Evolutionary conservation across 805 yeast genomes (phyloP).

Genomic region (Monosporozyma aerobia): DNA sequence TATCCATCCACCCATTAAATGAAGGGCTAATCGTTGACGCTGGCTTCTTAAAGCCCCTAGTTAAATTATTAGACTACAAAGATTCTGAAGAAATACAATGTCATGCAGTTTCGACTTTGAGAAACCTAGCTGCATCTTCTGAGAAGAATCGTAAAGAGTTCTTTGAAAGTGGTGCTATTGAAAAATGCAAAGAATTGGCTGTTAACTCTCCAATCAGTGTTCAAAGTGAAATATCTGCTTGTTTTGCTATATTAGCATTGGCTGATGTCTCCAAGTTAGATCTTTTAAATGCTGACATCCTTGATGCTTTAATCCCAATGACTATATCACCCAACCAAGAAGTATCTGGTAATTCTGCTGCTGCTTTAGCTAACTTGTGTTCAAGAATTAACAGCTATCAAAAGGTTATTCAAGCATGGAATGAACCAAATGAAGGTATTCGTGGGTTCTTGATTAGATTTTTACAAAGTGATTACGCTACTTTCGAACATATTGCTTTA

Average conservation of each 20-base stretch:
- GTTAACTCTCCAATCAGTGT: slow-evolving; percentile 81
- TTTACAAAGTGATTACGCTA: slow-evolving; percentile 74
- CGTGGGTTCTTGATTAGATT: slow-evolving; percentile 75
- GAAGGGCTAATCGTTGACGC: slow-evolving; percentile 95
- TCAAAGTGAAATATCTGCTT: slow-evolving; percentile 93
- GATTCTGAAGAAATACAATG: slow-evolving; percentile 96
- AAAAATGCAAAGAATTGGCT: slow-evolving; percentile 82
- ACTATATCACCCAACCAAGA: slow-evolving; percentile 83
- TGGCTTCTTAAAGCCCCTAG: slow-evolving; percentile 88
- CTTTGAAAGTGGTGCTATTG: slow-evolving; percentile 91
- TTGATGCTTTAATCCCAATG: slow-evolving; percentile 84
- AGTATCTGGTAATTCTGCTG: slow-evolving; percentile 97
- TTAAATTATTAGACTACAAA: slow-evolving; percentile 68
- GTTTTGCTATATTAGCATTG: slow-evolving; percentile 90
- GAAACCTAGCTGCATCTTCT: slow-evolving; percentile 92
- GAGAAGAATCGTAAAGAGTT: slow-evolving; percentile 88
- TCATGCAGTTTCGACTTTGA: slow-evolving; percentile 91
- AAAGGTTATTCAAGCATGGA: slow-evolving; percentile 72
- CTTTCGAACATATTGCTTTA: slow-evolving; percentile 94
- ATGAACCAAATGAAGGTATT: slow-evolving; percentile 73
- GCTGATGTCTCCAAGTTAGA: slow-evolving; percentile 90
- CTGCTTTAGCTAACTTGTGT: slow-evolving; percentile 92
- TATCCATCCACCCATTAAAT: slow-evolving; percentile 91
- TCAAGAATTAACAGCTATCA: slow-evolving; percentile 81
- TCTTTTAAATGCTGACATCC: slow-evolving; percentile 71